Percentiles rank a stretch among this genome's conserved stretches.
Conservation (phyloP, 1,284 basidiomycete genomes). For the Rhodotorula sp. region DNA sequence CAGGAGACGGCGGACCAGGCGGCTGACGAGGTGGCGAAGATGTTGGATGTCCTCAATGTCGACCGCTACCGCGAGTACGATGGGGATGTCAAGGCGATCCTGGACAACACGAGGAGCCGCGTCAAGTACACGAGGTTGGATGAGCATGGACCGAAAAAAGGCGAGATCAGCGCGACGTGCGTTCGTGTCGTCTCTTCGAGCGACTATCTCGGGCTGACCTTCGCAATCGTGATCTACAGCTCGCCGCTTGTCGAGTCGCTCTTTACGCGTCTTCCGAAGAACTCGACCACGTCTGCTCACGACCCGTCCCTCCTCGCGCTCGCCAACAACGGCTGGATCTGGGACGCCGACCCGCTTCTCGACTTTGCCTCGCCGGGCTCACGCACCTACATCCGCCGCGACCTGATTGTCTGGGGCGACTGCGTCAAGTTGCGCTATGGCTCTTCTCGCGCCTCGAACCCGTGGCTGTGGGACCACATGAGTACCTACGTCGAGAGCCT, state of each 20-base stretch:
- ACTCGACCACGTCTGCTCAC: constrained; percentile 57
- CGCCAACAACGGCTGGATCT: constrained; percentile 99
- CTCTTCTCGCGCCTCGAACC: constrained; percentile 70
- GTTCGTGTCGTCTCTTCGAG: constrained; percentile 43
- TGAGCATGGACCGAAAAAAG: constrained; percentile 76
- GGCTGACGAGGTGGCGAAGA: constrained; percentile 66
- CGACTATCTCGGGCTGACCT: constrained; percentile 4
- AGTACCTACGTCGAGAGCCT: constrained; percentile 76
- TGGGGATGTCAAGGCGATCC: constrained; percentile 70
- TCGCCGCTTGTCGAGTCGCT: constrained; percentile 80
- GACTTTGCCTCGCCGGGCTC: constrained; percentile 95
- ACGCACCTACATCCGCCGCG: constrained; percentile 92
- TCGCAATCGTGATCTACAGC: constrained; percentile 51
- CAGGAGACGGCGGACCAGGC: constrained; percentile 48
- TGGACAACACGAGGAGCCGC: constrained; percentile 72
- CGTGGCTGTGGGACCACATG: constrained; percentile 95
- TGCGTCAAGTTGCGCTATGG: constrained; percentile 98
- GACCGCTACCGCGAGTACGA: constrained; percentile 81
- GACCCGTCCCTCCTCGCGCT: constrained; percentile 72
- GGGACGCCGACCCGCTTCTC: constrained; percentile 88
- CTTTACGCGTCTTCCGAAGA: constrained; percentile 74
- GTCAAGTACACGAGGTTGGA: constrained; percentile 78
- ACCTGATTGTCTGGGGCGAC: constrained; percentile 96
- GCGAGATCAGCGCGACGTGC: constrained; percentile 71
- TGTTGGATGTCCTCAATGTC: constrained; percentile 83